Conservation (phyloP, 1,284 basidiomycete genomes). For the Porogramme epimiltina region DNA sequence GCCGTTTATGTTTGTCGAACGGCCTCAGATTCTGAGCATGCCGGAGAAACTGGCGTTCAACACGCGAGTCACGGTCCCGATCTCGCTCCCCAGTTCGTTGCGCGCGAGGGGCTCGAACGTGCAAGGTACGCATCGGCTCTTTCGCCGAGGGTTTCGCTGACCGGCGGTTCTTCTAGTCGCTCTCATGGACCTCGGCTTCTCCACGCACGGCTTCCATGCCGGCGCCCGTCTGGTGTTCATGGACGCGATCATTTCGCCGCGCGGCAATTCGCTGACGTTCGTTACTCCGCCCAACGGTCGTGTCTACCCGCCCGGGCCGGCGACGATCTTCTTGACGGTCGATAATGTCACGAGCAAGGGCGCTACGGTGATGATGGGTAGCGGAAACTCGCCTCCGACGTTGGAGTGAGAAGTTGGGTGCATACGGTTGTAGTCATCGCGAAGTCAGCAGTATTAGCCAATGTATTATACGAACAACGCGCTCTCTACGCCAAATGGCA, state of each 20-base stretch:
- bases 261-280: constrained; percentile 41
- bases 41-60: constrained; percentile 42
- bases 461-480: too few species aligned
- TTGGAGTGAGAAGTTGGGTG: too few species aligned
- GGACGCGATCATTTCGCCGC: constrained; percentile 36
- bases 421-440: too few species aligned
- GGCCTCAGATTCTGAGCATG: constrained; percentile 37
- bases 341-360: constrained; percentile 51
- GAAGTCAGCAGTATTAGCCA: too few species aligned
- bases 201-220: constrained; percentile 48
- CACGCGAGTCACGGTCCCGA: constrained; percentile 36
- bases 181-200: constrained; percentile 51
- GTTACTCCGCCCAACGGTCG: constrained; percentile 45
- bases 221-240: constrained; percentile 50
- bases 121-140: background rate
- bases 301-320: constrained; percentile 54
- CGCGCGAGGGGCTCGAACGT: background rate
- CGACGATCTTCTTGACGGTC: constrained; percentile 45
- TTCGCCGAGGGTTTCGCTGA: background rate
- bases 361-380: constrained; percentile 46
- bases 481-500: too few species aligned
- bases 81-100: constrained; percentile 28
- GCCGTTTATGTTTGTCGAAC: constrained; percentile 30
- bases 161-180: constrained; percentile 26
- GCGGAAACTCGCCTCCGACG: constrained; percentile 29